These are phyloP conservation scores for Paradendryphiella salina DNA, from an alignment of 2,329 filamentous ascomycete genomes.

Conservation along the genomic window DNA sequence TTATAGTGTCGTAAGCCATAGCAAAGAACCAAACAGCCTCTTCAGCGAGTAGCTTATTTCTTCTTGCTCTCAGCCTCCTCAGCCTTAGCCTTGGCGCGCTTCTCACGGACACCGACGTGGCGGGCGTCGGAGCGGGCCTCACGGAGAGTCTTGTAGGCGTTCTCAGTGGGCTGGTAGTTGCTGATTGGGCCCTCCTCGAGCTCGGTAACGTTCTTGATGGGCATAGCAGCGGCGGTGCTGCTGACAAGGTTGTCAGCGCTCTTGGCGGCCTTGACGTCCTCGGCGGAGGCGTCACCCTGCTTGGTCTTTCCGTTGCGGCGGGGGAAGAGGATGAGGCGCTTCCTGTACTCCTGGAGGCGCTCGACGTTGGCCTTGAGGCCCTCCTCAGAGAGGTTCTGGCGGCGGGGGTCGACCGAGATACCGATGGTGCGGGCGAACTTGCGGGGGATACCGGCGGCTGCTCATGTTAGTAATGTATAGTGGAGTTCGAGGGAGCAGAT, in stretches of 20 bases:
- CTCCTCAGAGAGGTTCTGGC: constrained; percentile 96
- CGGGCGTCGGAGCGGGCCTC: constrained; percentile 81
- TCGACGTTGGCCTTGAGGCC: constrained; percentile 91
- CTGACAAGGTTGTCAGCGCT: constrained; percentile 56
- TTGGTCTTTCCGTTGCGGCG: constrained; percentile 90
- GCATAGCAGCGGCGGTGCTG: constrained; percentile 64
- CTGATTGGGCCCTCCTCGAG: constrained; percentile 82
- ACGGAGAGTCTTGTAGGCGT: constrained; percentile 85
- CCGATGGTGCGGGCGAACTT: constrained; percentile 94
- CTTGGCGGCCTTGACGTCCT: constrained; percentile 74
- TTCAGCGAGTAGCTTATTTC: constrained; percentile 64
- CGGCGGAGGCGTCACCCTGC: constrained; percentile 85
- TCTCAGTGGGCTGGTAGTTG: constrained; percentile 70
- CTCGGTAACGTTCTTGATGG: constrained; percentile 71
- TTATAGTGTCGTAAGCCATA: constrained; percentile 39
- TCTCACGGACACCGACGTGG: constrained; percentile 82
- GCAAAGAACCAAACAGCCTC: constrained; percentile 27
- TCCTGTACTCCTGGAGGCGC: constrained; percentile 97
- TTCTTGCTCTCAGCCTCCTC: constrained; percentile 77
- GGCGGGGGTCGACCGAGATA: constrained; percentile 93
- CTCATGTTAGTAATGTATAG: constrained; percentile 25
- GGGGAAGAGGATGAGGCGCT: constrained; percentile 95
- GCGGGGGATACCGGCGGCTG: constrained; percentile 95
- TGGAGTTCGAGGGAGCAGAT: constrained; percentile 18
- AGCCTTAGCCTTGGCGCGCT: constrained; percentile 86